These are phyloP conservation scores for Scytalidium lignicola DNA, from an alignment of 2,329 filamentous ascomycete genomes.

Conservation along the genomic window DNA sequence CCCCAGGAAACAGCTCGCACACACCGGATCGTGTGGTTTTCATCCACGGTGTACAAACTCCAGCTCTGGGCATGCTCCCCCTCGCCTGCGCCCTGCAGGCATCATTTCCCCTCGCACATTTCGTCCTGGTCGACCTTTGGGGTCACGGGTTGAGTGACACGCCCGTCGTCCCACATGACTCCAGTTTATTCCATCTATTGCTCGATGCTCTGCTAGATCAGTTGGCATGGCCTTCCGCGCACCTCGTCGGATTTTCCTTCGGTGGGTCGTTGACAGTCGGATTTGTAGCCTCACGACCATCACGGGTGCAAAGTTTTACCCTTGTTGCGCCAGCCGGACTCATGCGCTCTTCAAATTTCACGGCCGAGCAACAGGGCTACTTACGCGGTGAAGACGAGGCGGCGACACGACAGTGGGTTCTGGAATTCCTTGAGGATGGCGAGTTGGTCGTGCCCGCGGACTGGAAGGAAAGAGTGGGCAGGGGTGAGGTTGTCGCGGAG, in stretches of 20 bases:
- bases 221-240: slow-evolving; percentile 36
- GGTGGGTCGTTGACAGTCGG: slow-evolving; percentile 35
- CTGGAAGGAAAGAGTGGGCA: slow-evolving; percentile 37
- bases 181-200: slow-evolving; percentile 37
- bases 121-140: slow-evolving; percentile 45
- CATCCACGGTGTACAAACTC: slow-evolving; percentile 47
- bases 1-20: background rate
- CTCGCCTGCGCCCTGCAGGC: slow-evolving; percentile 32
- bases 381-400: slow-evolving; percentile 17
- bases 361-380: slow-evolving; percentile 17
- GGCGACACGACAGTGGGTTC: background rate
- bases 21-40: slow-evolving; percentile 33
- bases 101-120: slow-evolving; percentile 31
- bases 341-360: slow-evolving; percentile 17
- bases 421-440: slow-evolving; percentile 18
- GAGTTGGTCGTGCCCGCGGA: slow-evolving; percentile 34
- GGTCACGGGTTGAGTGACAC: slow-evolving; percentile 49
- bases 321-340: slow-evolving; percentile 46
- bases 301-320: slow-evolving; percentile 29
- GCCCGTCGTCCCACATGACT: slow-evolving; percentile 35
- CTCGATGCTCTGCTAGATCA: slow-evolving; percentile 34
- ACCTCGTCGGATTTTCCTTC: slow-evolving; percentile 46
- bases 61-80: slow-evolving; percentile 42
- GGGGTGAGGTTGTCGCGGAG: slow-evolving; percentile 40
- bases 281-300: slow-evolving; percentile 30